These are phyloP conservation scores for Prunus padus DNA, from an alignment of 306 rosid genomes.

Conservation along the genomic window DNA sequence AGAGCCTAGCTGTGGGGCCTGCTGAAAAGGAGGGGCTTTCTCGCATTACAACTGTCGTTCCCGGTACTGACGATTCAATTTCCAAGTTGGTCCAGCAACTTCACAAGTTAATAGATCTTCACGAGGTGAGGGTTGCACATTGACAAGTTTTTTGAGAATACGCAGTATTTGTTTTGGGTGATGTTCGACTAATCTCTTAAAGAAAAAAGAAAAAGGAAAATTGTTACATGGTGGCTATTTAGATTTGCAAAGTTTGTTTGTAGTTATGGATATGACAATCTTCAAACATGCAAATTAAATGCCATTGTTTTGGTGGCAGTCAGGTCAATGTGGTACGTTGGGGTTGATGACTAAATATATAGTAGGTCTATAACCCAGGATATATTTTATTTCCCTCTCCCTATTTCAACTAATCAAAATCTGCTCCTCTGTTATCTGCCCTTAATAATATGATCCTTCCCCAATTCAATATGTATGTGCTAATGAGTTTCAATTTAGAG, in stretches of 20 bases:
- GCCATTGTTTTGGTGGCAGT: not conserved
- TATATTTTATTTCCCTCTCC: not conserved
- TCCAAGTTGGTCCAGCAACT: constrained; percentile 63
- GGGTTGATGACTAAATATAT: not conserved
- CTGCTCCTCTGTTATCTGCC: constrained; percentile 1
- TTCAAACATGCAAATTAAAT: constrained; percentile 1
- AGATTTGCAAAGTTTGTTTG: not conserved
- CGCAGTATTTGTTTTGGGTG: not conserved
- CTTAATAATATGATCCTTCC: not conserved
- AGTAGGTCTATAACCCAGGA: not conserved
- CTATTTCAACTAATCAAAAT: not conserved
- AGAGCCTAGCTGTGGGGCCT: constrained; percentile 70
- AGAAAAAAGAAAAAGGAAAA: not conserved
- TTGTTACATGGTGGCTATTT: not conserved
- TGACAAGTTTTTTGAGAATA: not conserved
- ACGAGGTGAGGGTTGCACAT: constrained; percentile 40
- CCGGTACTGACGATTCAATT: constrained; percentile 55
- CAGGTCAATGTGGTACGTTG: not conserved
- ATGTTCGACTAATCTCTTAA: not conserved
- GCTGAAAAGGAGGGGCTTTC: constrained; percentile 57
- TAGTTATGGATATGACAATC: constrained; percentile 4
- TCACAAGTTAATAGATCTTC: constrained; percentile 55
- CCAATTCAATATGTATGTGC: not conserved
- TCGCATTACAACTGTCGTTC: constrained; percentile 65
- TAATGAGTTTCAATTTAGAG: not conserved